Evolutionary conservation across 495 filamentous ascomycete species (phyloP), one percentile per base, ranked within the genome.

Genomic region (Daldinia vernicosa): DNA sequence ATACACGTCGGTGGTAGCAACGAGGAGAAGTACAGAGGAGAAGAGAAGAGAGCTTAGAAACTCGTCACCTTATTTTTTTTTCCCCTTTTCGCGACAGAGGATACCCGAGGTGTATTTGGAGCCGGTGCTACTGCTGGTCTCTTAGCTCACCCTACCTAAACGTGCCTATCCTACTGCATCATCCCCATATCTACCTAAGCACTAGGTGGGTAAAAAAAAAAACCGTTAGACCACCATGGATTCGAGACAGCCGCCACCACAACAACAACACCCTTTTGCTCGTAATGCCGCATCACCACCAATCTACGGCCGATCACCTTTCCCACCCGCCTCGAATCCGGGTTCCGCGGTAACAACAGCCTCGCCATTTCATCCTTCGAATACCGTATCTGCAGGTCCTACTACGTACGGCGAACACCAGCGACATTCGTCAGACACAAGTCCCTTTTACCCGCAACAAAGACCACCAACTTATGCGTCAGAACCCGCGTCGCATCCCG

Each of bases 401-500:
- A 59, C 51, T 14, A 60, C 75, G 1, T 86, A 85, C 69, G 27
- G 80, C 53, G 84, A 87, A 70, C 79, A 81, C 70, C 78, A 83
- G 68, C 83, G 84, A 67, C 82, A 82, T 63, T 80, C 78, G 1
- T 86, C 85, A 73, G 84, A 83, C 57, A 74, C 79, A n/a, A 75
- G 61, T 53, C 72, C 78, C 54, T 83, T 80, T 75, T 83, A 82
- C 64, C 73, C 78, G 9, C 78, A 77, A 26, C 78, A 80, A 39
- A 80, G 82, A 75, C 77, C 80, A 27, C 66, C 72, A 7, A 62
- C 75, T 9, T 86, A 86, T 72, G 77, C 78, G 50, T 72, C 79
- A 33, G 84, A 85, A 19, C 79, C 82, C 54, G 77, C 79, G 37
- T 74, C 83, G 14, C 80, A 84, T 73, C 76, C 80, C 51, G 75